Base-by-base conservation (phyloP, 495 filamentous ascomycete species). In the Amorphotheca resinae region DNA sequence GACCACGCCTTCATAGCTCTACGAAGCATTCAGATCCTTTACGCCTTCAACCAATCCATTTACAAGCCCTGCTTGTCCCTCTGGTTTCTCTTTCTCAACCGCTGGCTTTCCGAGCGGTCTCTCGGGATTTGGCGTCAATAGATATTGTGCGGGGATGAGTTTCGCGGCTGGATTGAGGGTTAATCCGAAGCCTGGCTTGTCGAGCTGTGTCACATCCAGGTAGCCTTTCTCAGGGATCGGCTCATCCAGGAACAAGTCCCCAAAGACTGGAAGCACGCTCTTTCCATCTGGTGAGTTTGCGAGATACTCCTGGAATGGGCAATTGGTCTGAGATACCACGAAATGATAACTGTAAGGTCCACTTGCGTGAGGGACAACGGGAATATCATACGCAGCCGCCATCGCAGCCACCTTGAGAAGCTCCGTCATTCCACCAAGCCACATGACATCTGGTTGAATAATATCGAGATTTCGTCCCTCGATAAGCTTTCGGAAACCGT, bases 331-430 rank as follows among this genome's bases (percentile, higher is more conserved):
- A 30, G 84, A 87, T 50, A 93, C 76, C 33, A 93, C 87, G 50
- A 87, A 93, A 65, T 95, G 87, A 65, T 95, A 95, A 49, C 82
- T 87, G 68, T 95, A 94, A 2, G 87, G 81, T 3, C 87, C 87
- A 41, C 80, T 87, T 6, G 87, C 87, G 55, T 95, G 87, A 15
- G 87, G 87, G n/a, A 94, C 85, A 3, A 95, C 86, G 21, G 86
- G 85, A 30, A 95, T 80, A 55, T 95, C 87, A 60, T 94, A 95
- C 1, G 87, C 87, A 4, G 86, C 76, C 12, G 87, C 87, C 71
- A 88, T 79, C 15, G 86, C 82, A 9, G 87, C 76, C 43, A 94
- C 76, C 62, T 84, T 88, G 50, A 93, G 81, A 34, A 95, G 70
- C 61, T 94, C 87, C 1, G 87, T 95, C 70, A 95, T 62, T 45